Conservation (phyloP, 257 asterid genomes). For the Cordia subcordata region DNA sequence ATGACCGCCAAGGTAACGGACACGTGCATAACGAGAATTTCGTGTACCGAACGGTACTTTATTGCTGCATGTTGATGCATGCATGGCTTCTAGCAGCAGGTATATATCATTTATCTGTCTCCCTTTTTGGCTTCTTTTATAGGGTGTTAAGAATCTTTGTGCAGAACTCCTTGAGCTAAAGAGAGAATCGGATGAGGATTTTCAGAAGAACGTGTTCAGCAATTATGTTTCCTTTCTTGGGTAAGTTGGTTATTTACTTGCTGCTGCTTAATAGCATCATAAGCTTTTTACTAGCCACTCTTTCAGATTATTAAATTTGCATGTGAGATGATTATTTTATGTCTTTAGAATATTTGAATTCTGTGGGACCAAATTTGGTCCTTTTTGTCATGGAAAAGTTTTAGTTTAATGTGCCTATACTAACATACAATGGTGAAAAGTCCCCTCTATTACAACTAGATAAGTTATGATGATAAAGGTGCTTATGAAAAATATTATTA, state of each 20-base stretch:
- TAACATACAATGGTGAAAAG: too few species aligned
- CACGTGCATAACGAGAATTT: neutral
- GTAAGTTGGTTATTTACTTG: slow-evolving; percentile 26
- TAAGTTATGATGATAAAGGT: too few species aligned
- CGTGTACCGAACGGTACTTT: neutral
- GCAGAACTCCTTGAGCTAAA: slow-evolving; percentile 77
- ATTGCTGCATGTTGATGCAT: neutral
- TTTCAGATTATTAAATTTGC: too few species aligned
- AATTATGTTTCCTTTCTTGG: slow-evolving; percentile 58
- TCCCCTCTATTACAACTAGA: too few species aligned
- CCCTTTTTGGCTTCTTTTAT: neutral
- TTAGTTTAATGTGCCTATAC: too few species aligned
- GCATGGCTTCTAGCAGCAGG: neutral
- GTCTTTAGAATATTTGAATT: too few species aligned
- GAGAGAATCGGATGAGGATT: slow-evolving; percentile 64
- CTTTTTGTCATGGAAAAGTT: too few species aligned
- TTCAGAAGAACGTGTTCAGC: slow-evolving; percentile 54
- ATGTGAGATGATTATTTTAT: too few species aligned
- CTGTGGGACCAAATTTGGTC: too few species aligned
- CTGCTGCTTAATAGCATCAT: neutral
- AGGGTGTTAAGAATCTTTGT: slow-evolving; percentile 82
- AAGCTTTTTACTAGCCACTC: too few species aligned
- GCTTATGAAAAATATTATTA: too few species aligned
- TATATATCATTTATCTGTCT: too few species aligned
- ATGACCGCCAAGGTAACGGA: slow-evolving; percentile 71